These are phyloP conservation scores for Teratosphaeria epicoccoides DNA, from an alignment of 2,329 filamentous ascomycete genomes.

Conservation along the genomic window DNA sequence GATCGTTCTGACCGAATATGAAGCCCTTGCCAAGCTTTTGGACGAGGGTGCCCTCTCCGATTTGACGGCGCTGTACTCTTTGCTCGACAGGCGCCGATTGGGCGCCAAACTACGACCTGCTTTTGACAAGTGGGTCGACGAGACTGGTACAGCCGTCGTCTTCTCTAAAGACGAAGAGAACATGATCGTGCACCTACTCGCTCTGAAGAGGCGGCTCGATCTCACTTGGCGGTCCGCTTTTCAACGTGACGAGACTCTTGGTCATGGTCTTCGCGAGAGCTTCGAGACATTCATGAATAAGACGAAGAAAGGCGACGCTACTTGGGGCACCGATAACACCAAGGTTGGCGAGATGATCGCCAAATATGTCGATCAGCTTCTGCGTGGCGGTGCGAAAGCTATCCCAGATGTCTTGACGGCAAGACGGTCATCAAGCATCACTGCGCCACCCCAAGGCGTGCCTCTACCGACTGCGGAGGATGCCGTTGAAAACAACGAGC, in stretches of 20 bases:
- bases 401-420: constrained; percentile 56
- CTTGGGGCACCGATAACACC: constrained; percentile 72
- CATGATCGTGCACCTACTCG: constrained; percentile 76
- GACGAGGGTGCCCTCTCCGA: constrained; percentile 58
- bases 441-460: constrained; percentile 6
- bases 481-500: constrained; percentile 48
- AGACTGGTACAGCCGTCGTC: constrained; percentile 65
- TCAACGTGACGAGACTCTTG: constrained; percentile 62
- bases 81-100: constrained; percentile 62
- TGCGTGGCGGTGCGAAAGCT: constrained; percentile 78
- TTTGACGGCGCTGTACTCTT: constrained; percentile 64
- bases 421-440: constrained; percentile 32
- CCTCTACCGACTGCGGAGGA: constrained; percentile 43
- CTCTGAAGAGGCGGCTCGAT: constrained; percentile 71
- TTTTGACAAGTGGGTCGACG: constrained; percentile 70
- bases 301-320: constrained; percentile 56
- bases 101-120: constrained; percentile 59
- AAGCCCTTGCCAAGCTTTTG: constrained; percentile 62
- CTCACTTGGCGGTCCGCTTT: constrained; percentile 68
- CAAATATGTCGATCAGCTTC: constrained; percentile 83
- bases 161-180: constrained; percentile 64
- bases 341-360: constrained; percentile 99
- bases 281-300: constrained; percentile 93
- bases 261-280: constrained; percentile 68
- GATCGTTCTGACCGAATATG: constrained; percentile 28